Percentiles rank a stretch among this genome's conserved stretches.
phyloP scores from a whole-genome alignment of 2,329 filamentous ascomycete genomes.

The Septoria linicola region DNA sequence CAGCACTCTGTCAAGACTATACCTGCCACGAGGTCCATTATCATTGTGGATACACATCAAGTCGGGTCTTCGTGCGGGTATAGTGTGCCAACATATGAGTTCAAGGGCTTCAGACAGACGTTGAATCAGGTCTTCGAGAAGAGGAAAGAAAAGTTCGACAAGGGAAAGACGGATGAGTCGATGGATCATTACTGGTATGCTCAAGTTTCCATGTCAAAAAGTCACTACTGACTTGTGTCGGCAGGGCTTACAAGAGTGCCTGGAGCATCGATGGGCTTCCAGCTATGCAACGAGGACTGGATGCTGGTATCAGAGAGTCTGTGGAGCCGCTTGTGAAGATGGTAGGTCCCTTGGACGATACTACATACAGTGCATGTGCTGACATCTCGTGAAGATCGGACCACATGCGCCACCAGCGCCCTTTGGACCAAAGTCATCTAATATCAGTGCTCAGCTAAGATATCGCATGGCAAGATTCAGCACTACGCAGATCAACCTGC shows the following conservation, averaged over 20 bases:
- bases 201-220: too few relatives aligned
- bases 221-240: not conserved
- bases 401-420: constrained; percentile 24
- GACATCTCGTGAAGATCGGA: constrained; percentile 12
- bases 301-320: constrained; percentile 38
- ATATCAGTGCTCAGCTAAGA: constrained; percentile 20
- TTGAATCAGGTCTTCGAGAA: constrained; percentile 46
- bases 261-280: constrained; percentile 47
- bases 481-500: constrained; percentile 14
- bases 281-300: constrained; percentile 43
- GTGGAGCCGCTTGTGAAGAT: constrained; percentile 47
- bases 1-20: constrained; percentile 39
- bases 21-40: constrained; percentile 42
- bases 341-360: constrained; percentile 28
- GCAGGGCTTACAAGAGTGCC: constrained; percentile 47
- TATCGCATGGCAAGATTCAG: constrained; percentile 20
- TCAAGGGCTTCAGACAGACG: constrained; percentile 41
- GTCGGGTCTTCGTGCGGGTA: constrained; percentile 47
- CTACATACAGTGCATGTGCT: not conserved
- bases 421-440: constrained; percentile 24
- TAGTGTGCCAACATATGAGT: constrained; percentile 47
- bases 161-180: constrained; percentile 41
- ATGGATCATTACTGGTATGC: constrained; percentile 39
- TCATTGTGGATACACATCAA: constrained; percentile 46
- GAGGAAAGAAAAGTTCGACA: constrained; percentile 38